Evolutionary conservation across 2,329 filamentous ascomycete genomes (phyloP).

Genomic region (Hypomyces rosellus): DNA sequence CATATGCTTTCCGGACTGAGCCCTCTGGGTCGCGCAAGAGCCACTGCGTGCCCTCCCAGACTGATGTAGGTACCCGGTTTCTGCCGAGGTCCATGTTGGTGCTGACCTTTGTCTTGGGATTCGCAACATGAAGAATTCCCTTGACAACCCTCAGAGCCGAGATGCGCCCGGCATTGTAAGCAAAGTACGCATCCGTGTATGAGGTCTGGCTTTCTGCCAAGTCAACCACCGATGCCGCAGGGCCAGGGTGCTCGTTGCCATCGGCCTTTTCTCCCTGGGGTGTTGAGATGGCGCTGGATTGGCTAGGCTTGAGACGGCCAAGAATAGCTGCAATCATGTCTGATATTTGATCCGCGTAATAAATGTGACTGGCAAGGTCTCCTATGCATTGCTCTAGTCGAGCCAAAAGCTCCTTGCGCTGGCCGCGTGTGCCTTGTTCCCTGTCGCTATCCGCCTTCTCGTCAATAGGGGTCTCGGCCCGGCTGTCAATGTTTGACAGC

Average conservation of each 20-base stretch:
- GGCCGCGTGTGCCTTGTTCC: constrained; percentile 29
- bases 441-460: constrained; percentile 27
- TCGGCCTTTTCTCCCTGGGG: constrained; percentile 42
- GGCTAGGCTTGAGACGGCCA: constrained; percentile 64
- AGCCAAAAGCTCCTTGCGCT: constrained; percentile 59
- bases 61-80: constrained; percentile 68
- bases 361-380: constrained; percentile 88
- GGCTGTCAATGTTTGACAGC: constrained; percentile 39
- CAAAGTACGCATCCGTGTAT: constrained; percentile 46
- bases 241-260: constrained; percentile 24
- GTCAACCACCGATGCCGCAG: constrained; percentile 31
- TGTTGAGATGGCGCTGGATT: constrained; percentile 37
- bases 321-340: constrained; percentile 88
- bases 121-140: constrained; percentile 75
- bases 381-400: constrained; percentile 78
- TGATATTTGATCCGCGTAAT: constrained; percentile 92
- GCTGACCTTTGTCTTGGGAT: constrained; percentile 54
- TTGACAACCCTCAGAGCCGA: constrained; percentile 74
- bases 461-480: constrained; percentile 26
- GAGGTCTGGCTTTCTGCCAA: constrained; percentile 37
- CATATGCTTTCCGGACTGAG: constrained; percentile 76
- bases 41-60: constrained; percentile 98
- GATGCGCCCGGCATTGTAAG: constrained; percentile 48
- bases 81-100: constrained; percentile 60
- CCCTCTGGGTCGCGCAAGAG: constrained; percentile 74